Conservation (phyloP, 352 stramenopile species). For the Halophytophthora batemanensis region DNA sequence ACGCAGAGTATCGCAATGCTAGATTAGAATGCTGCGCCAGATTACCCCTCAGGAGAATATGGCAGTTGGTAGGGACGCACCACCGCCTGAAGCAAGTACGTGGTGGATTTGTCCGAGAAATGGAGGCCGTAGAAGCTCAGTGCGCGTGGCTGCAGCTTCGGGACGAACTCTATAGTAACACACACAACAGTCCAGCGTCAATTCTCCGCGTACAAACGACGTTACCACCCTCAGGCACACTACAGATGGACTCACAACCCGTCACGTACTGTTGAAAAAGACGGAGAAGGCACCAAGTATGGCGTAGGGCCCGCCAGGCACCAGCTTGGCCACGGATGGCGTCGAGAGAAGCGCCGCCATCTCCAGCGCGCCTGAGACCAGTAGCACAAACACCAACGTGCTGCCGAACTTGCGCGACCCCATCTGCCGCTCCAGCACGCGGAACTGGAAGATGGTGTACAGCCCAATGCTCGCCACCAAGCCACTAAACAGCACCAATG, state of each 20-base stretch:
- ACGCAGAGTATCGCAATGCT: conserved; percentile 2
- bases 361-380: conserved; percentile 47
- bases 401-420: conserved; percentile 86
- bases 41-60: not conserved
- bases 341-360: conserved; percentile 39
- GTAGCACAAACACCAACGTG: conserved; percentile 59
- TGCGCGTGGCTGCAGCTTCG: conserved; percentile 62
- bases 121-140: conserved; percentile 62
- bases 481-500: conserved; percentile 35
- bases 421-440: conserved; percentile 78
- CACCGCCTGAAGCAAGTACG: conserved; percentile 70
- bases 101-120: conserved; percentile 83
- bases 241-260: not conserved
- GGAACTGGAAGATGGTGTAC: conserved; percentile 86
- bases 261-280: conserved; percentile 72
- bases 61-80: conserved; percentile 25
- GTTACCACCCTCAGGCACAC: too few species aligned
- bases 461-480: conserved; percentile 74
- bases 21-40: not conserved
- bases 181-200: not conserved
- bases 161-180: conserved; percentile 66
- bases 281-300: conserved; percentile 69
- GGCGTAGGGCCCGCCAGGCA: conserved; percentile 67
- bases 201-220: not conserved
- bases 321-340: conserved; percentile 31